A percentile compares a stretch with the other conserved stretches of the same genome.
These are phyloP conservation scores for Thymus quinquecostatus DNA, from an alignment of 257 asterid genomes.

Conservation along the genomic window DNA sequence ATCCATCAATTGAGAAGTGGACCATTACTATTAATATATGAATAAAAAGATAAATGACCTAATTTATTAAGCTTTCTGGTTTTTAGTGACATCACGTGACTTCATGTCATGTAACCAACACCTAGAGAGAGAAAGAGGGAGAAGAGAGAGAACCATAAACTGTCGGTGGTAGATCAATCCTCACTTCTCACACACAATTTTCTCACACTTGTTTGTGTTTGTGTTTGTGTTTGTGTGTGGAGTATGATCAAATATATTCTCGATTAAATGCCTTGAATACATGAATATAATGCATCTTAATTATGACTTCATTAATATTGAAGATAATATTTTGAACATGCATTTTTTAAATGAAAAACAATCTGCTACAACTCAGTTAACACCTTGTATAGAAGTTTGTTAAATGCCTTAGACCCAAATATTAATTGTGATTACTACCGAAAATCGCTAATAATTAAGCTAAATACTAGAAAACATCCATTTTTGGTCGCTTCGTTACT, in stretches of 20 bases:
- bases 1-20: constrained; percentile 34
- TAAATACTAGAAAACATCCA: too few species aligned
- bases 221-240: not conserved
- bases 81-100: constrained; percentile 21
- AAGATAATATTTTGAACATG: too few species aligned
- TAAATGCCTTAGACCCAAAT: too few species aligned
- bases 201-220: not conserved
- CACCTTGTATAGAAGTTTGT: too few species aligned
- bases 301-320: too few species aligned
- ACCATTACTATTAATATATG: constrained; percentile 25
- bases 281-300: too few species aligned
- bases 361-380: too few species aligned
- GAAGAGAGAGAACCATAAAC: not conserved
- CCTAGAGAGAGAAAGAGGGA: not conserved
- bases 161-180: constrained; percentile 6
- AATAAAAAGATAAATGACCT: constrained; percentile 22
- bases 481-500: too few species aligned
- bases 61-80: constrained; percentile 19
- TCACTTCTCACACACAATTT: not conserved
- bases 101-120: too few species aligned
- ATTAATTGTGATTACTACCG: too few species aligned
- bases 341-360: too few species aligned
- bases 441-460: too few species aligned
- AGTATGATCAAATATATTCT: not conserved
- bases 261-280: not conserved